Base-by-base conservation (phyloP, 2,329 filamentous ascomycete species). In the Basipetospora chlamydospora region DNA sequence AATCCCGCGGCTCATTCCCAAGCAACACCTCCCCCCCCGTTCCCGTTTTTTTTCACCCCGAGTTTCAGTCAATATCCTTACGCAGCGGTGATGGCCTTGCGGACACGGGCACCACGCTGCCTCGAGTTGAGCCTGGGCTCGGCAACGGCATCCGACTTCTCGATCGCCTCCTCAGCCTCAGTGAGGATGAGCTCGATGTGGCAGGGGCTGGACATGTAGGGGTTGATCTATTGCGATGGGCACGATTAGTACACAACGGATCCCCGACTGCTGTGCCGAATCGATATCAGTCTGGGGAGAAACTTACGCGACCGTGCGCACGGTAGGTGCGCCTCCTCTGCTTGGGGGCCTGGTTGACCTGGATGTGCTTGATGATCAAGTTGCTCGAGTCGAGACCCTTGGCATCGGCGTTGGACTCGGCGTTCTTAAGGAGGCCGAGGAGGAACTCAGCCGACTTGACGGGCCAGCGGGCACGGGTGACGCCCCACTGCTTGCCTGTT, bases 291-390 rank as follows among this genome's bases (percentile, higher is more conserved):
- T n/a, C n/a, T n/a, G n/a, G n/a, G 26, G 8, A 12, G 12, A 8
- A 54, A 85, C 87, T 57, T 92, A 95, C 88, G 74, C 90, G 86
- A 79, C 90, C 90, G 77, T 98, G 90, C 49, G 92, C 92, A 79
- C 90, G 87, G 83, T 98, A 98, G 61, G 90, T 98, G 66, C 90
- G 81, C 71, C 90, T 79, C 63, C 90, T 80, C 77, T 96, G 88
- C 81, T 96, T 96, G 58, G 90, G 90, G 54, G 90, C 92, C 77
- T 98, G 90, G 84, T 98, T 98, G 77, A 98, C 90, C 75, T 98
- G 90, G 71, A 98, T 98, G 82, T 95, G 92, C 84, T 95, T 95
- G 71, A 98, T 83, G 61, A 96, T 70, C 60, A 98, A 74, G 76
- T 92, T 92, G 70, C 79, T 80, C 60, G 87, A 96, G 70, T 98